phyloP scores from a whole-genome alignment of 2,329 filamentous ascomycete species.

The Penicillium italicum region DNA sequence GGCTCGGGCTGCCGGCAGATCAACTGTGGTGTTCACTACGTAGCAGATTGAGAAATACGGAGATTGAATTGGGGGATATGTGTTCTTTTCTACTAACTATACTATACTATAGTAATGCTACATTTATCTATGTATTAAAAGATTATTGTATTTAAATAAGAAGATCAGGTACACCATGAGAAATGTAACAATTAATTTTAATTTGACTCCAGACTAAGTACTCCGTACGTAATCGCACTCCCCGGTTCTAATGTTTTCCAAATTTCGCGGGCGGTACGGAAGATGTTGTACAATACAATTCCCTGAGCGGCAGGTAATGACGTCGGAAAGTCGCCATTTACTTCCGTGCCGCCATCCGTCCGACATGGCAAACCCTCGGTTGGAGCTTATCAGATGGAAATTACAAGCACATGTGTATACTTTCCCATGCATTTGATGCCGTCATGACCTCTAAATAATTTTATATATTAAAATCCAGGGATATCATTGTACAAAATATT shows the following conservation, averaged over 20 bases:
- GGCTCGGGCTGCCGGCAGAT: conserved; percentile 21
- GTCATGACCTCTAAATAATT: background rate
- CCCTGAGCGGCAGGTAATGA: conserved; percentile 22
- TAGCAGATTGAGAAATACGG: background rate
- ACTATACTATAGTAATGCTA: background rate
- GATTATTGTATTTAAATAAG: background rate
- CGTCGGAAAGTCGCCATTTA: conserved; percentile 30
- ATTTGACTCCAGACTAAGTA: too few relatives aligned
- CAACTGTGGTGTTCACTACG: conserved; percentile 12
- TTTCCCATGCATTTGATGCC: background rate
- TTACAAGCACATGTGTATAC: background rate
- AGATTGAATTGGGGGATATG: background rate
- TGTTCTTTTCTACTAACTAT: background rate
- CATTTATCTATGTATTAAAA: background rate
- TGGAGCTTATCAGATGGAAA: conserved; percentile 5
- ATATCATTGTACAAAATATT: background rate
- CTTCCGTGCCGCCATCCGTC: conserved; percentile 23
- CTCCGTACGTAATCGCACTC: background rate
- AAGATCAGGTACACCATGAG: too few relatives aligned
- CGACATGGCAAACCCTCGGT: conserved; percentile 7
- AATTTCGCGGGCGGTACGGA: too few relatives aligned
- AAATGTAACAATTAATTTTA: background rate
- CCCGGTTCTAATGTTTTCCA: background rate
- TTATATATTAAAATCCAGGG: background rate
- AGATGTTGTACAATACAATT: conserved; percentile 8